Base-by-base conservation (phyloP, 805 yeast species). In the Candida nitratophila region DNA sequence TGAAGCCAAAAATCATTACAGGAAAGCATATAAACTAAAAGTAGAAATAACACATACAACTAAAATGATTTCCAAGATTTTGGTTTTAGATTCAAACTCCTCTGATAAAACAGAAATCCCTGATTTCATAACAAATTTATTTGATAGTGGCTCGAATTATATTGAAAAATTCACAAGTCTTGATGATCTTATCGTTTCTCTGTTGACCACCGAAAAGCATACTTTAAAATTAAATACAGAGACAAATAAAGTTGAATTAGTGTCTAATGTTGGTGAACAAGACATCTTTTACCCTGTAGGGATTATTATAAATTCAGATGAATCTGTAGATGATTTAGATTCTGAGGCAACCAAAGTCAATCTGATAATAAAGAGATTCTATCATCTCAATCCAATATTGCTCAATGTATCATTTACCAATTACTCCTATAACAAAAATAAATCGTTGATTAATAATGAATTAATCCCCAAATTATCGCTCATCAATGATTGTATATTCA, bases 301-400 rank as follows among this genome's bases (percentile, higher is more conserved):
- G 19, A 41, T 58, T 8, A 33, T 56, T 11, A 43, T 58, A 21
- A 53, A 56, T 43, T 24, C 47, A 4, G 47, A 47, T 39, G 36
- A 34, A 35, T 22, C 27, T 24, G 10, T 7, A 24, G 32, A 38
- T 59, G 17, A 33, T 57, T 17, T n/a, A 31, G 17, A 33, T 17
- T n/a, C 11, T 33, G 36, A 33, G n/a, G 21, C 15, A 15, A 5
- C 17, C 4, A 33, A 8, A 24, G 10, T 24, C 48, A 50, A 21
- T 33, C 14, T 33, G 19, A 33, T 33, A 16, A 9, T 34, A 3
- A 40, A 43, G n/a, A 53, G 66, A 43, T 63, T 62, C 41, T 48
- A 49, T 36, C 60, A 63, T 47, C 39, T 63, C 26, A 62, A 58
- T 47, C 49, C 54, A 9, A n/a, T 37, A 14, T 16, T 16, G 2